These are phyloP conservation scores for Colletotrichum echinochloae DNA, from an alignment of 2,329 filamentous ascomycete species.

Conservation along the genomic window DNA sequence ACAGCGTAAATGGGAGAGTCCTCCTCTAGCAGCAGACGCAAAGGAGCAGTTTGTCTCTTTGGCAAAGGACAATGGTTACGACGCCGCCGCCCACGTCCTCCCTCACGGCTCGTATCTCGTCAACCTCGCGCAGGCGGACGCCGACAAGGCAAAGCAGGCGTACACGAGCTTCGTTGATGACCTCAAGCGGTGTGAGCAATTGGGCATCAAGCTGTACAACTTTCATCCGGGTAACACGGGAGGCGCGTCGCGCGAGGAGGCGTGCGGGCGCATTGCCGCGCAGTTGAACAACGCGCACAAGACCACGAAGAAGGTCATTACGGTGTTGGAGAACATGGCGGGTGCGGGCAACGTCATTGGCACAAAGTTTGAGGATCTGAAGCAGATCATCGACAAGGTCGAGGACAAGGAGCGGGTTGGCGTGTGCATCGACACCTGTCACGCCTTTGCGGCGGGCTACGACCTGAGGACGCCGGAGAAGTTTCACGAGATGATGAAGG, in stretches of 20 bases:
- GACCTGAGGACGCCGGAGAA: slow-evolving; percentile 82
- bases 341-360: slow-evolving; percentile 90
- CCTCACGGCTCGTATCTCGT: slow-evolving; percentile 97
- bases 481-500: slow-evolving; percentile 78
- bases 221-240: slow-evolving; percentile 93
- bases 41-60: slow-evolving; percentile 76
- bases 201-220: slow-evolving; percentile 95
- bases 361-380: slow-evolving; percentile 85
- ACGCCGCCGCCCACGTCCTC: slow-evolving; percentile 78
- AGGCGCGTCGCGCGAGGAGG: slow-evolving; percentile 73
- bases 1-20: slow-evolving; percentile 93
- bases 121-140: slow-evolving; percentile 89
- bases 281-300: slow-evolving; percentile 86
- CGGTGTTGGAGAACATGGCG: slow-evolving; percentile 96
- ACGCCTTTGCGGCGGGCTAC: slow-evolving; percentile 94
- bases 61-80: slow-evolving; percentile 78
- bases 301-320: slow-evolving; percentile 81
- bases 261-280: slow-evolving; percentile 81
- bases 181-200: slow-evolving; percentile 82
- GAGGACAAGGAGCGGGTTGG: slow-evolving; percentile 87
- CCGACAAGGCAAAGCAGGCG: slow-evolving; percentile 84
- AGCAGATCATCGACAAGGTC: slow-evolving; percentile 83
- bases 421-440: slow-evolving; percentile 96
- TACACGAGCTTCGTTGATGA: slow-evolving; percentile 91
- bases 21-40: slow-evolving; percentile 77